Percentiles rank a stretch among this genome's conserved stretches.
Conservation (phyloP, 225 moss, liverwort and hornwort genomes). For the Ulota crispa region DNA sequence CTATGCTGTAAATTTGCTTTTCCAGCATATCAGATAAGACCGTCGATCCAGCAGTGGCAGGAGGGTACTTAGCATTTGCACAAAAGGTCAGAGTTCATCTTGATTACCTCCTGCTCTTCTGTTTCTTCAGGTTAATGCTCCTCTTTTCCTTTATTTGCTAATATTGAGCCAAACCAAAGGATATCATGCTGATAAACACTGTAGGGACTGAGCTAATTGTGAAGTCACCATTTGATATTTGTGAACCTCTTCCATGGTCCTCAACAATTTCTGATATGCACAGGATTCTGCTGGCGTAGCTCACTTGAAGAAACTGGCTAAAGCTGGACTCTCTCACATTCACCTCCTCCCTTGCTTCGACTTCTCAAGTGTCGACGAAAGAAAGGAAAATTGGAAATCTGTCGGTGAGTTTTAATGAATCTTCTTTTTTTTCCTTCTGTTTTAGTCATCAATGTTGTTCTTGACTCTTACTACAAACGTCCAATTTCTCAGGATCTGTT, state of each 20-base stretch:
- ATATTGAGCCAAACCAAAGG: background rate
- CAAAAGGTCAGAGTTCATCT: slow-evolving; percentile 51
- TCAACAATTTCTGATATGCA: slow-evolving; percentile 18
- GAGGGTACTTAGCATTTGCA: slow-evolving; percentile 87
- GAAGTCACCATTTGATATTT: background rate
- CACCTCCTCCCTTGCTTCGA: slow-evolving; percentile 92
- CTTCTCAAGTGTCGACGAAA: slow-evolving; percentile 82
- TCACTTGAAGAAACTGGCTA: slow-evolving; percentile 76
- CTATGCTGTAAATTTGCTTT: slow-evolving; percentile 12
- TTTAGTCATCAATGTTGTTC: background rate
- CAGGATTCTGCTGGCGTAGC: slow-evolving; percentile 81
- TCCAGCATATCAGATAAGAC: slow-evolving; percentile 72
- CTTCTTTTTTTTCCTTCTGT: background rate
- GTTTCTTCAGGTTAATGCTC: background rate
- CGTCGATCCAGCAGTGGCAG: slow-evolving; percentile 68
- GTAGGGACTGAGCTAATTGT: slow-evolving; percentile 7
- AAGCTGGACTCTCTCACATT: slow-evolving; percentile 83
- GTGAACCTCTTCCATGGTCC: background rate
- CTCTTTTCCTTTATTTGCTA: slow-evolving; percentile 6
- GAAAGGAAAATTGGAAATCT: slow-evolving; percentile 70
- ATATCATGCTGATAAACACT: slow-evolving; percentile 12
- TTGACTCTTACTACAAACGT: background rate
- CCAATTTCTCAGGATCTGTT: background rate
- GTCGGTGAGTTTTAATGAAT: slow-evolving; percentile 44
- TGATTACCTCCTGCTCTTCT: background rate